A percentile compares a stretch with the other conserved stretches of the same genome.
phyloP scores from a whole-genome alignment of 2,329 filamentous ascomycete species.

The Talaromyces amestolkiae region DNA sequence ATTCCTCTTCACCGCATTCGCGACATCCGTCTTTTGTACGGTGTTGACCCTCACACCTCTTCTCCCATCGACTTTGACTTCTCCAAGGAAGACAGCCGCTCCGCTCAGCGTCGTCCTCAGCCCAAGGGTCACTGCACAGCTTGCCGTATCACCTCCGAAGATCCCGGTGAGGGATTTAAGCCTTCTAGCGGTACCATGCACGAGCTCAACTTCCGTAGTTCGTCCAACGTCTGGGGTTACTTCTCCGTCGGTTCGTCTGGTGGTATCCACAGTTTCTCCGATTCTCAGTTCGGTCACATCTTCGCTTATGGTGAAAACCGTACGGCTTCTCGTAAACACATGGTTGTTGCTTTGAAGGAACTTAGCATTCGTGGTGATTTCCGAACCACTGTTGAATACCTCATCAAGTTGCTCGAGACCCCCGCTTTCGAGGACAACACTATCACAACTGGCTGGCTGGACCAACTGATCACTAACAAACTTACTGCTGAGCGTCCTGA shows the following conservation, averaged over 20 bases:
- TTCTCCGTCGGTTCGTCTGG: constrained; percentile 97
- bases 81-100: constrained; percentile 75
- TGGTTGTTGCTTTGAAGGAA: constrained; percentile 98
- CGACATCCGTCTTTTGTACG: constrained; percentile 94
- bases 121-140: constrained; percentile 97
- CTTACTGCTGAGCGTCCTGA: constrained; percentile 94
- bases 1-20: constrained; percentile 90
- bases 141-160: constrained; percentile 98
- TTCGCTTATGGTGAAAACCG: constrained; percentile 99
- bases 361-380: constrained; percentile 99
- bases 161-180: constrained; percentile 99
- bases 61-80: constrained; percentile 97
- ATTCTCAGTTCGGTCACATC: constrained; percentile 98
- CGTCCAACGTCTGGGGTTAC: constrained; percentile 99
- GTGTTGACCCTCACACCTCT: constrained; percentile 81
- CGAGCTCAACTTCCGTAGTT: constrained; percentile 97
- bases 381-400: constrained; percentile 95
- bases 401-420: constrained; percentile 97
- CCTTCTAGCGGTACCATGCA: constrained; percentile 98
- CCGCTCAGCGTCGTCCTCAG: constrained; percentile 82
- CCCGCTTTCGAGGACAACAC: constrained; percentile 99
- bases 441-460: constrained; percentile 97
- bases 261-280: constrained; percentile 98
- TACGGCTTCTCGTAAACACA: constrained; percentile 94
- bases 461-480: constrained; percentile 97